These are phyloP conservation scores for Amanita inopinata DNA, from an alignment of 768 basidiomycete genomes.

Conservation along the genomic window DNA sequence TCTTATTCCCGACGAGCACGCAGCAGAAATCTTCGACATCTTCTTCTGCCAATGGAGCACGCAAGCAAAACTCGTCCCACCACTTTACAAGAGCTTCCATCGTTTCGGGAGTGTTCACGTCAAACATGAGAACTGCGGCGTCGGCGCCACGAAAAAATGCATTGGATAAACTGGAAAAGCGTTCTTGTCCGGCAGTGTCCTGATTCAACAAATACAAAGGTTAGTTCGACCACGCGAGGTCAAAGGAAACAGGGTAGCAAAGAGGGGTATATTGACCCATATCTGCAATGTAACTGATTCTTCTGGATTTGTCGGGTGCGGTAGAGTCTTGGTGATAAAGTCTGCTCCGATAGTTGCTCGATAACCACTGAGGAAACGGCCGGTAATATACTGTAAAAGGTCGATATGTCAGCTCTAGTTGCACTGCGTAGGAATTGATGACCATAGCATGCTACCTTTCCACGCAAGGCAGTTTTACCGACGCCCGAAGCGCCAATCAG, in stretches of 20 bases:
- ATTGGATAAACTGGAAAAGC: conserved; percentile 72
- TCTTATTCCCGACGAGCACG: conserved; percentile 74
- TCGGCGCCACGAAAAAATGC: conserved; percentile 85
- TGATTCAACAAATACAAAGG: no score
- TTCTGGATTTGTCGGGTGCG: conserved; percentile 43
- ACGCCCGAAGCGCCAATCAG: conserved; percentile 77
- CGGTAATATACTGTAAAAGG: conserved; percentile 55
- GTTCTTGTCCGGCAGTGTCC: conserved; percentile 85
- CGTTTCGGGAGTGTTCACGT: conserved; percentile 59
- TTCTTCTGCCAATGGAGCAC: conserved; percentile 58
- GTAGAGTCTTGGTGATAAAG: conserved; percentile 69
- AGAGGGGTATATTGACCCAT: conserved; percentile 25
- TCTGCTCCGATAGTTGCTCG: conserved; percentile 86
- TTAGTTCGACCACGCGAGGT: background rate
- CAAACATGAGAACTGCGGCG: conserved; percentile 74
- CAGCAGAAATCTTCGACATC: conserved; percentile 58
- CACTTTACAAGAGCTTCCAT: conserved; percentile 53
- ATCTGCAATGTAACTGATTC: conserved; percentile 61
- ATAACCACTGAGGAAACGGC: conserved; percentile 67
- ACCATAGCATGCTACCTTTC: conserved; percentile 45
- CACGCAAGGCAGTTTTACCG: conserved; percentile 77
- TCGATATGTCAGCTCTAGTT: background rate
- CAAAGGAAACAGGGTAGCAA: background rate
- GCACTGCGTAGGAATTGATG: background rate
- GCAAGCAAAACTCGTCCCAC: conserved; percentile 69